Evolutionary conservation across 179 eudicot species (phyloP).

Genomic region (Silene coronaria): DNA sequence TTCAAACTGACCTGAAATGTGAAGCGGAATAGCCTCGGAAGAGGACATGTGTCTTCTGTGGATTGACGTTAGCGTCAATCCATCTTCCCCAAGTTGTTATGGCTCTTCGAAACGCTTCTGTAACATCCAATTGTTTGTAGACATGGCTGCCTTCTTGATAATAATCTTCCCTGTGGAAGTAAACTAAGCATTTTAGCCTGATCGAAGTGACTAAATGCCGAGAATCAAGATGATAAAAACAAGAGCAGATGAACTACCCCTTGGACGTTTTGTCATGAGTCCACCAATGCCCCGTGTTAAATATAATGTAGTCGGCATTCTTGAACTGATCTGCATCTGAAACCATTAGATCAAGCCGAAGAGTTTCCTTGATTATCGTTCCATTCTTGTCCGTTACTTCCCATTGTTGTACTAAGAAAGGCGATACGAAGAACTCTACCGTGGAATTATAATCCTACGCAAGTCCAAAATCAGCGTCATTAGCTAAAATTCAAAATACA

Average conservation of each 20-base stretch:
- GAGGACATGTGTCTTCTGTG: slow-evolving; percentile 56
- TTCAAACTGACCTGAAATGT: slow-evolving; percentile 70
- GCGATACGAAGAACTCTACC: slow-evolving; percentile 81
- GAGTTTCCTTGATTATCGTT: slow-evolving; percentile 68
- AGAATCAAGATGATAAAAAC: background rate
- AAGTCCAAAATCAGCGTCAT: background rate
- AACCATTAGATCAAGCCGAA: slow-evolving; percentile 66
- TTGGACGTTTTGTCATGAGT: slow-evolving; percentile 78
- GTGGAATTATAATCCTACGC: slow-evolving; percentile 68
- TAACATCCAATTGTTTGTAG: slow-evolving; percentile 59
- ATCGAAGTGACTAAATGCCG: background rate
- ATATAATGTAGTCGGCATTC: slow-evolving; percentile 60
- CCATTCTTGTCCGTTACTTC: slow-evolving; percentile 54
- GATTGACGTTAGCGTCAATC: slow-evolving; percentile 66
- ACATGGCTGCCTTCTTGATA: slow-evolving; percentile 97
- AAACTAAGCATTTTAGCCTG: background rate
- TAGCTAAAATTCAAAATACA: background rate
- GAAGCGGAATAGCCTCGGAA: slow-evolving; percentile 89
- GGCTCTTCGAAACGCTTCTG: slow-evolving; percentile 81
- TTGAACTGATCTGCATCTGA: slow-evolving; percentile 49
- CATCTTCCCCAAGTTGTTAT: slow-evolving; percentile 93
- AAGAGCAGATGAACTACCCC: slow-evolving; percentile 46
- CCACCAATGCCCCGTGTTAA: slow-evolving; percentile 99
- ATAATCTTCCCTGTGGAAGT: slow-evolving; percentile 60
- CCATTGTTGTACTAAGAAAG: slow-evolving; percentile 86